Base-by-base conservation (phyloP, 768 basidiomycete genomes). In the Udeniomyces megalosporus region DNA sequence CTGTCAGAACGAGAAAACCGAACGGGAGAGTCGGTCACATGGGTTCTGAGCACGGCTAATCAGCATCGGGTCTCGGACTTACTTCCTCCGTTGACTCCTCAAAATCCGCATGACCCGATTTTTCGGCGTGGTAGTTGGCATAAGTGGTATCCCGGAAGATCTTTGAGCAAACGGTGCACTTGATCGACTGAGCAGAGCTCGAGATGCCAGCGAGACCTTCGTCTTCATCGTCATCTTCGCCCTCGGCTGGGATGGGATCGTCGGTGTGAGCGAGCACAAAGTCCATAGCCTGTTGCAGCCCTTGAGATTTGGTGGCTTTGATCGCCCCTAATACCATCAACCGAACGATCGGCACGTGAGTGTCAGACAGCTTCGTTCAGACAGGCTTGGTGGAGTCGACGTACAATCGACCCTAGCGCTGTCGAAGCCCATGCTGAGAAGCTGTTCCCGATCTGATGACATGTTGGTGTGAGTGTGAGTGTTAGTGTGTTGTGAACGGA, bases 71-170 rank as follows among this genome's bases (percentile, higher is more conserved):
- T 1, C 14, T 22, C 38, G 17, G 10, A 42, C 74, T 54, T 51
- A 88, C 90, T 79, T 96, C 93, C 69, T 97, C 91, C 0, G 83
- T 87, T 1, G 86, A 90, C 70, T 96, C 93, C 71, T 95, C 92
- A 66, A 96, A 97, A 17, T 91, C 84, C 73, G 89, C 84, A 71
- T 99, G 93, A 0, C 93, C 93, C 67, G 83, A 87, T 77, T 90
- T 90, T 74, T 92, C 89, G 0, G 90, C 92, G 69, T 95, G 92
- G 73, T 82, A 93, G 67, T 88, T 87, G 15, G 88, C 92, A 17
- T 93, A 76, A 2, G 86, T 87, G 0, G 86, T 84, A 68, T 88
- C 90, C 69, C 77, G 76, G 78, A 95, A 95, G 26, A 82, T 77
- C 76, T 95, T 95, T 64, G 84, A 81, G 72, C 91, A 93, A 69